phyloP scores from a whole-genome alignment of 352 stramenopile species.

The Phytopythium kandeliae region DNA sequence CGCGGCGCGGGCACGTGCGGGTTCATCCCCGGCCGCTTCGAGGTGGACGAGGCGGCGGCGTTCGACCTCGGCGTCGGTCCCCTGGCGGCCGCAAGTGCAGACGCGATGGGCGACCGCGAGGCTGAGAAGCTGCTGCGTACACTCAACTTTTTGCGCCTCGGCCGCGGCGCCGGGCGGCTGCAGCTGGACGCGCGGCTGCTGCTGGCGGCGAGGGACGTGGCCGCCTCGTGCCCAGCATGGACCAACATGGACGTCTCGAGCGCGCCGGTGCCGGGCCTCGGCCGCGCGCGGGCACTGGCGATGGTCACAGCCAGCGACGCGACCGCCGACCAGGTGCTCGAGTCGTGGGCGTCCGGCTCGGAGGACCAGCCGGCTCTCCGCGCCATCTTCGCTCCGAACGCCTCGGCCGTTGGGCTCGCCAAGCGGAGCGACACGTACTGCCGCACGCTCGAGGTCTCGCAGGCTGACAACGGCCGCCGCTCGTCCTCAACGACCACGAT shows the following conservation, averaged over 20 bases:
- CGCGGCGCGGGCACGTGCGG: conserved; percentile 13
- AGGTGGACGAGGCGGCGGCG: conserved; percentile 12
- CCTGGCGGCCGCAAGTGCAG: not conserved
- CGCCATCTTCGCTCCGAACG: conserved; percentile 16
- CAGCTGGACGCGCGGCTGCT: conserved; percentile 23
- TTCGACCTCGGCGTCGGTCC: conserved; percentile 17
- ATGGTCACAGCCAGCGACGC: conserved; percentile 12
- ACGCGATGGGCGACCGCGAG: conserved; percentile 15
- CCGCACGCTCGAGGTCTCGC: not conserved
- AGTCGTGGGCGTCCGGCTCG: conserved; percentile 14
- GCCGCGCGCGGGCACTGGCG: conserved; percentile 13
- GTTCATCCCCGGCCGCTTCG: conserved; percentile 19
- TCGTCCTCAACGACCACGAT: conserved; percentile 6
- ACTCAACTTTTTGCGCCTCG: conserved; percentile 26
- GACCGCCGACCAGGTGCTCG: conserved; percentile 15
- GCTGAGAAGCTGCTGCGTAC: conserved; percentile 17
- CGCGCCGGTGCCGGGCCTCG: not conserved
- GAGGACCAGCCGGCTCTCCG: not conserved
- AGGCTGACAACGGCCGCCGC: not conserved
- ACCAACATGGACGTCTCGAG: conserved; percentile 2
- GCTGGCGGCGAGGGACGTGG: conserved; percentile 23
- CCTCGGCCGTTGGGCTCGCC: conserved; percentile 21
- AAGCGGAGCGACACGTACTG: conserved; percentile 13
- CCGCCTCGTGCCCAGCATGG: conserved; percentile 10
- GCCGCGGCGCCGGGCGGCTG: conserved; percentile 13